Conservation (phyloP, 2,329 filamentous ascomycete species). For the Colletotrichum filicis region DNA sequence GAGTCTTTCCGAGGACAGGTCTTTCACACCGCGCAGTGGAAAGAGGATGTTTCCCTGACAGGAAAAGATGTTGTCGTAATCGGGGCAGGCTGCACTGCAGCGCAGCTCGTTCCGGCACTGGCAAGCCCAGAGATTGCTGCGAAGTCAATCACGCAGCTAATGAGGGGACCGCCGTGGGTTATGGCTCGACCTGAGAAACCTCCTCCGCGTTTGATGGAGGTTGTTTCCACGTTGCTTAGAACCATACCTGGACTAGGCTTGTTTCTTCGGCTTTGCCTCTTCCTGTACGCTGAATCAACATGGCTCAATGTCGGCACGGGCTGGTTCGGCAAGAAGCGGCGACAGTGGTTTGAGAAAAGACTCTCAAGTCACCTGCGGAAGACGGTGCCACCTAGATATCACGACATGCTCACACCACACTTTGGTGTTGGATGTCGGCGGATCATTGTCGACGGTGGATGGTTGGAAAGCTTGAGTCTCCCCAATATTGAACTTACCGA, state of each 20-base stretch:
- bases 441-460: conserved; percentile 67
- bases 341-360: conserved; percentile 25
- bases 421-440: conserved; percentile 72
- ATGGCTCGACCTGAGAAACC: conserved; percentile 43
- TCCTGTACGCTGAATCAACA: conserved; percentile 45
- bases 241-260: conserved; percentile 56
- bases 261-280: conserved; percentile 56
- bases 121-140: conserved; percentile 46
- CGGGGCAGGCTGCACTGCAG: conserved; percentile 64
- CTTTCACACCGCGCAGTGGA: conserved; percentile 51
- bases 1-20: conserved; percentile 11
- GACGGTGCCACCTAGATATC: conserved; percentile 67
- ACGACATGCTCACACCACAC: conserved; percentile 69
- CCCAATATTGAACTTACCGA: conserved; percentile 59
- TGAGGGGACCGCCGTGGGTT: conserved; percentile 55
- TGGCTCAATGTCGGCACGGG: conserved; percentile 8
- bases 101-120: conserved; percentile 58
- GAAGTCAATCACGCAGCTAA: conserved; percentile 48
- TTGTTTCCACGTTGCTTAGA: conserved; percentile 47
- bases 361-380: conserved; percentile 55
- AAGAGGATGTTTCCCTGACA: conserved; percentile 56
- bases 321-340: background rate
- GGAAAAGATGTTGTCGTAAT: conserved; percentile 62
- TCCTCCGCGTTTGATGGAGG: conserved; percentile 33
- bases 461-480: conserved; percentile 62